Evolutionary conservation across 768 basidiomycete species (phyloP).

Genomic region (Mycena sanguinolenta): DNA sequence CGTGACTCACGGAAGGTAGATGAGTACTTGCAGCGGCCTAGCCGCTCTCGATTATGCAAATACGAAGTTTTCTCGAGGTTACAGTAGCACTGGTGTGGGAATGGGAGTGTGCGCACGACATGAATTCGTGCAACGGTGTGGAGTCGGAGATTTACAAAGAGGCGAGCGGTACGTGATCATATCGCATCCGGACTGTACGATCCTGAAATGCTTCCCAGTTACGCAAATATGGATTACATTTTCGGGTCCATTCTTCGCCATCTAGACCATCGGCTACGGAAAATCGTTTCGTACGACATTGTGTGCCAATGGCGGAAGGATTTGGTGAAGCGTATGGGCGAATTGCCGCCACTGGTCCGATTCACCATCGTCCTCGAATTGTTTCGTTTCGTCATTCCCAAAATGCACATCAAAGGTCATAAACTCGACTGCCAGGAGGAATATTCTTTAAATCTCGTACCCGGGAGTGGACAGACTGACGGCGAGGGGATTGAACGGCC

Average conservation of each 20-base stretch:
- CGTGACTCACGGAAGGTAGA: background rate
- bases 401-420: constrained; percentile 37
- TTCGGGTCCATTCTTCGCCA: background rate
- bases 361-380: background rate
- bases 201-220: background rate
- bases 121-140: no score
- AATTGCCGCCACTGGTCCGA: background rate
- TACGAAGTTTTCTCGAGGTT: no score
- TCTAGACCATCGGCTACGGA: background rate
- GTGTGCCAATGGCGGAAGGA: background rate
- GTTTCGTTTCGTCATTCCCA: no score
- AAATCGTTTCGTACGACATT: background rate
- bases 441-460: constrained; percentile 45
- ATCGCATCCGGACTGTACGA: background rate
- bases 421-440: constrained; percentile 27
- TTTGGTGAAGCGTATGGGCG: background rate
- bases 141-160: no score
- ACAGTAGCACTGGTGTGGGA: no score
- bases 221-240: background rate
- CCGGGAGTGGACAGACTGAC: no score
- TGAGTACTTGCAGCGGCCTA: no score
- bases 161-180: background rate
- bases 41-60: no score
- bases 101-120: no score
- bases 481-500: no score